Evolutionary conservation across 164 flowering plant genomes (phyloP), one percentile per base, ranked within the genome.

Genomic region (Chimonanthus salicifolius): DNA sequence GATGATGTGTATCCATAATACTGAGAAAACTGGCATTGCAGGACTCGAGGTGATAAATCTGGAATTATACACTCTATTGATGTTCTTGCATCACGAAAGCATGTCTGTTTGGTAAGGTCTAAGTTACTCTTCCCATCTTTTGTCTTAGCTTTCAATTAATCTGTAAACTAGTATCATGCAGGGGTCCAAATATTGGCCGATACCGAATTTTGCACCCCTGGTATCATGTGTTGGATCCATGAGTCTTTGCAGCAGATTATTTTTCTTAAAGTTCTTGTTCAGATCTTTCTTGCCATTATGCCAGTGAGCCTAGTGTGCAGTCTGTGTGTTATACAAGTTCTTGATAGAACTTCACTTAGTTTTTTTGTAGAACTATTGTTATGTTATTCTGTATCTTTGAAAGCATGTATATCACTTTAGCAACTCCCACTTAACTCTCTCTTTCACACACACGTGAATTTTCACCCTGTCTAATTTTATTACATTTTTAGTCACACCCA

Each of bases 71-170:
- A 94, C 78, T 94, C 94, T 43, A 77, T 94, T 80, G 98, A 94
- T 76, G 87, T 94, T 73, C 97, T 90, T 81, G 91, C 96, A 73
- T 94, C 99, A 58, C 83, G 99, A 69, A 94, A 94, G 83, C 97
- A 92, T 77, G 87, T 87, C 0, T 92, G 98, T 82, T 74, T 92
- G 84, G 98, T 94, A 78, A 71, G 75, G 50, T 67, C 4, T 60
- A 70, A 50, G 49, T 72, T 21, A 75, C 51, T 1, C 47, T 45
- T 9, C 51, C 67, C 44, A 10, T 2, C 47, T 49, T 49, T 16
- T 16, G 33, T 7, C 10, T 47, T 58, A 47, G 10, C 10, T 51
- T 2, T 45, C 45, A n/a, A 66, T 33, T 5, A 15, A 13, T 54
- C 16, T 54, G 60, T 54, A 13, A 9, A 33, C 33, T 33, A 33